Base-by-base conservation (phyloP, 1,139 yeast genomes). In the Yamadazyma epiphylla region DNA sequence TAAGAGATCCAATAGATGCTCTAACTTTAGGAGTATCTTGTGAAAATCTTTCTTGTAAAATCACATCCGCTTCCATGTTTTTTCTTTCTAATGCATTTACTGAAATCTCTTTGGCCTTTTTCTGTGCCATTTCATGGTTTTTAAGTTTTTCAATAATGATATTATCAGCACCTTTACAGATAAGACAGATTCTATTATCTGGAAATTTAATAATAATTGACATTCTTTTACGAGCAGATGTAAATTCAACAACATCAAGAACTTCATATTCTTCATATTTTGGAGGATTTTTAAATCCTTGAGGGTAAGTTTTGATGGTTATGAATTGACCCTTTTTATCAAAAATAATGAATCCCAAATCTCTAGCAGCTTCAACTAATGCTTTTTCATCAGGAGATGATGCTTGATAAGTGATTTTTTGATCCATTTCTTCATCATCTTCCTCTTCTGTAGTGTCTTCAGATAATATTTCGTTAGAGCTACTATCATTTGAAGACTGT, bases 311-410 rank as follows among this genome's bases (percentile, higher is more conserved):
- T 43, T 89, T 80, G 12, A 94, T 58, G 0, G 80, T 74, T 27
- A 91, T 54, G 1, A 59, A 55, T 33, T 70, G 72, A 29, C 77
- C 75, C 36, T 75, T 75, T 34, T 86, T 75, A 37, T 86, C 88
- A 38, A 67, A 71, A 6, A 88, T 82, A 16, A 89, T 80, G 53
- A 68, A 94, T 0, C 98, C 98, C 64, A 91, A 68, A 51, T 91
- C 98, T 42, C 95, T 70, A 0, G 98, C 98, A 1, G 97, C 98
- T 35, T 83, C 78, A 2, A 91, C 91, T 24, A 91, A 64, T 0
- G 99, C 98, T 32, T 89, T 58, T 53, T 91, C 99, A 60, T 91
- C 98, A 0, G 98, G 98, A 0, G 97, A 89, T 0, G 97, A 80
- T 0, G 97, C 87, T 51, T 88, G 96, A 47, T 89, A 94, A 28